Conservation (phyloP, 2,329 filamentous ascomycete genomes). For the Trematosphaeria pertusa region DNA sequence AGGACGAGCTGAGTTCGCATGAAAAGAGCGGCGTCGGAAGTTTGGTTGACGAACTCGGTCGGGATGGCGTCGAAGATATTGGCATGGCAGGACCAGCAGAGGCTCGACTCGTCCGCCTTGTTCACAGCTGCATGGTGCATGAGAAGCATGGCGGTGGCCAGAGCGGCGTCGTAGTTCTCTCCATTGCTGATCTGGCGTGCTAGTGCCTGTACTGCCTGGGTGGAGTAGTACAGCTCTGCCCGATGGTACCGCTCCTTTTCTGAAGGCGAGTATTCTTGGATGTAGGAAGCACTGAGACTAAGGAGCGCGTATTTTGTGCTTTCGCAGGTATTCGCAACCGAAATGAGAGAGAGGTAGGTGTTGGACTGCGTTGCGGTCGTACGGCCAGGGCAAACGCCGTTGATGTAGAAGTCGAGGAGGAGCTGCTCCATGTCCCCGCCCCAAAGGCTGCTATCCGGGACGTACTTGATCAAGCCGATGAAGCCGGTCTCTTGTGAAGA, state of each 20-base stretch:
- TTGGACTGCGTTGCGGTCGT: constrained; percentile 35
- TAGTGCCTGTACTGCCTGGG: constrained; percentile 37
- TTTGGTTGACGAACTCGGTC: constrained; percentile 24
- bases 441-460: constrained; percentile 27
- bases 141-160: constrained; percentile 43
- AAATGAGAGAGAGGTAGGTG: constrained; percentile 32
- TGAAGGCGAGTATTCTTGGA: constrained; percentile 36
- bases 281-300: constrained; percentile 42
- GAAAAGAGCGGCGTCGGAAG: constrained; percentile 37
- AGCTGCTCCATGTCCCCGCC: constrained; percentile 36
- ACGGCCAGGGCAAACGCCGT: constrained; percentile 40
- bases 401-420: constrained; percentile 40
- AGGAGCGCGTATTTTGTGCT: constrained; percentile 42
- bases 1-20: constrained; percentile 37
- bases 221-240: constrained; percentile 43
- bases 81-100: constrained; percentile 44
- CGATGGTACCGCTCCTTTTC: constrained; percentile 38
- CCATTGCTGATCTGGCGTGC: constrained; percentile 35
- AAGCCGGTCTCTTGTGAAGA: constrained; percentile 32
- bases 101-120: constrained; percentile 27
- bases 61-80: constrained; percentile 42
- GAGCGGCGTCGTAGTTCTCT: constrained; percentile 36
- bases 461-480: constrained; percentile 38
- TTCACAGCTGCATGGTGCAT: constrained; percentile 42
- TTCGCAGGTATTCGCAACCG: constrained; percentile 30